Evolutionary conservation across 306 rosid genomes (phyloP).

Genomic region (Carpinus viminea): DNA sequence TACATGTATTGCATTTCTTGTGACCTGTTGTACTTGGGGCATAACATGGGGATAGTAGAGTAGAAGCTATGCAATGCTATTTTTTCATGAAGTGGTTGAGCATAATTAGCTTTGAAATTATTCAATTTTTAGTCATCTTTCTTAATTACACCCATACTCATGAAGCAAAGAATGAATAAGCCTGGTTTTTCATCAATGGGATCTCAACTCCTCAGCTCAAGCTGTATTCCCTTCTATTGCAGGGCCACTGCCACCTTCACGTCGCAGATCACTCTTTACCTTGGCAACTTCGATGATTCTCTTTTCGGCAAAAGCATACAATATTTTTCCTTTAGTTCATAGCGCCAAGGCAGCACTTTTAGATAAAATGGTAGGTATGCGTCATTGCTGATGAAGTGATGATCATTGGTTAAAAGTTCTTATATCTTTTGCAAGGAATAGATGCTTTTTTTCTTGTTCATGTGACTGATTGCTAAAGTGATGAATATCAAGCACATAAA

Average conservation of each 20-base stretch:
- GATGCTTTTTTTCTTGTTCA: slow-evolving; percentile 4
- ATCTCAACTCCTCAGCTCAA: slow-evolving; percentile 30
- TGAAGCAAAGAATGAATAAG: slow-evolving; percentile 20
- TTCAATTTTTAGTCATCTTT: background rate
- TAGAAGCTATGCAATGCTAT: background rate
- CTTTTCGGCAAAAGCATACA: slow-evolving; percentile 69
- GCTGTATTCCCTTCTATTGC: slow-evolving; percentile 32
- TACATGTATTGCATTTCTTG: slow-evolving; percentile 13
- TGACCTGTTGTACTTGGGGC: background rate
- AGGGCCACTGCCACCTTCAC: slow-evolving; percentile 86
- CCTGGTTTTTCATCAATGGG: background rate
- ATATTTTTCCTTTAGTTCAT: slow-evolving; percentile 54
- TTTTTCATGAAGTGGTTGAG: background rate
- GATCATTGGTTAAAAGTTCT: slow-evolving; percentile 21
- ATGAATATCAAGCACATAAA: slow-evolving; percentile 21
- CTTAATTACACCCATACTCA: background rate
- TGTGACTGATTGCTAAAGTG: slow-evolving; percentile 17
- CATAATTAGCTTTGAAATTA: background rate
- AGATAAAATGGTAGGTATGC: slow-evolving; percentile 51
- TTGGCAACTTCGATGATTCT: slow-evolving; percentile 90
- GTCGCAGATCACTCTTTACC: slow-evolving; percentile 76
- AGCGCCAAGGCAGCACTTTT: slow-evolving; percentile 52
- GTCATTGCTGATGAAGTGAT: slow-evolving; percentile 12
- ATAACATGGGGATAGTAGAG: background rate
- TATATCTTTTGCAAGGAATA: background rate